These are phyloP conservation scores for Penicillium polonicum DNA, from an alignment of 2,329 filamentous ascomycete genomes.

Conservation along the genomic window DNA sequence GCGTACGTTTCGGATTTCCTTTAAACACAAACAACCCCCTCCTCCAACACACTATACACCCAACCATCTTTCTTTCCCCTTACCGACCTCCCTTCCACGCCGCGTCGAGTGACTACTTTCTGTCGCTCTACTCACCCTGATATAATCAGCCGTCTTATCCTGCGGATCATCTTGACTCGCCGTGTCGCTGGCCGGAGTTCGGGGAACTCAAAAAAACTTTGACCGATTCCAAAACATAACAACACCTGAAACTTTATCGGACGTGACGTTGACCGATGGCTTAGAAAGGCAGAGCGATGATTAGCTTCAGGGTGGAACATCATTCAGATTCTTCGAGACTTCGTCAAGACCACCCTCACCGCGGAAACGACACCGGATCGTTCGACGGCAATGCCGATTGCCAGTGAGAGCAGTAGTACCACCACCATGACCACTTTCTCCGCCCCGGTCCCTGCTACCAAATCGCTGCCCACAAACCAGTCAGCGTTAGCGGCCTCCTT, in stretches of 20 bases:
- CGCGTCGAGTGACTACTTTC: background rate
- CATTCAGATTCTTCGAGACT: conserved; percentile 42
- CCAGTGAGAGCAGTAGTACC: conserved; percentile 44
- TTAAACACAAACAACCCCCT: conserved; percentile 12
- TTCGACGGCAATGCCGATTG: conserved; percentile 41
- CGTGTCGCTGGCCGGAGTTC: conserved; percentile 9
- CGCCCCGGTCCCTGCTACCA: conserved; percentile 42
- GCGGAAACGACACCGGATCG: conserved; percentile 35
- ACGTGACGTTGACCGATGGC: conserved; percentile 31
- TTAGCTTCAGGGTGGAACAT: conserved; percentile 45
- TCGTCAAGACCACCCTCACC: conserved; percentile 36
- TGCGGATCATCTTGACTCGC: conserved; percentile 9
- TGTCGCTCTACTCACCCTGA: background rate
- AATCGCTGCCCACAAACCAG: conserved; percentile 51
- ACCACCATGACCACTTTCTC: conserved; percentile 43
- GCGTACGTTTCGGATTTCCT: conserved; percentile 22
- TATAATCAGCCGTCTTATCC: conserved; percentile 2
- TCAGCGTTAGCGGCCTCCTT: conserved; percentile 66
- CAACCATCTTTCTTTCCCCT: conserved; percentile 6
- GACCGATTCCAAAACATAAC: conserved; percentile 6
- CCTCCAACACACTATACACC: conserved; percentile 16
- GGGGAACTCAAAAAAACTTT: conserved; percentile 16
- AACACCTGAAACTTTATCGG: background rate
- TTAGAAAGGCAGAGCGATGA: conserved; percentile 44
- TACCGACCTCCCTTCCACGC: conserved; percentile 1